phyloP scores from a whole-genome alignment of 2,329 filamentous ascomycete genomes.

The Colletotrichum abscissum region DNA sequence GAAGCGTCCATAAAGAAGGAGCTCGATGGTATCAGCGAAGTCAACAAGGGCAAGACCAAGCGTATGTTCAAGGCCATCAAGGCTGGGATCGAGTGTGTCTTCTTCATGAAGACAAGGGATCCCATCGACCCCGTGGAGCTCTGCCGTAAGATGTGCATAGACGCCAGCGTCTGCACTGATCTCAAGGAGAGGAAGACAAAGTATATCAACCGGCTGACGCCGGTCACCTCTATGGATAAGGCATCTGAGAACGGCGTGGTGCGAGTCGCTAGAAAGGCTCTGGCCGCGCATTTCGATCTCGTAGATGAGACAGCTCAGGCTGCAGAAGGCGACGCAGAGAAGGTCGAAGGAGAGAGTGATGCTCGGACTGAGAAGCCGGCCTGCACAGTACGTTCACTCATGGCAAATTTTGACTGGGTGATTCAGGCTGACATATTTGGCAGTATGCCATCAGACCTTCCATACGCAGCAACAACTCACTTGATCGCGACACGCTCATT shows the following conservation, averaged over 20 bases:
- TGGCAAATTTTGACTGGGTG: not conserved
- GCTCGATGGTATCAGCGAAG: constrained; percentile 66
- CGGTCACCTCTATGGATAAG: constrained; percentile 66
- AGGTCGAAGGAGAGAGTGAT: constrained; percentile 32
- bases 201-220: constrained; percentile 70
- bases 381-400: constrained; percentile 54
- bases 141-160: constrained; percentile 65
- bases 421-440: not conserved
- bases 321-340: constrained; percentile 37
- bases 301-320: constrained; percentile 37
- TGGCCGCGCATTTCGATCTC: constrained; percentile 71
- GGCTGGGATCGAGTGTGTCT: constrained; percentile 69
- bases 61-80: constrained; percentile 64
- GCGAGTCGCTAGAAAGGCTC: constrained; percentile 71
- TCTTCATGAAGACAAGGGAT: constrained; percentile 68
- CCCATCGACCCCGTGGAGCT: constrained; percentile 68
- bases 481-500: constrained; percentile 78
- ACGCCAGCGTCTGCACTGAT: constrained; percentile 58
- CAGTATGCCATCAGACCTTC: constrained; percentile 89
- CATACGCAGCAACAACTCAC: constrained; percentile 76
- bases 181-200: constrained; percentile 58
- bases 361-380: constrained; percentile 37
- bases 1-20: constrained; percentile 79
- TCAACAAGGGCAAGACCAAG: constrained; percentile 53
- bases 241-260: constrained; percentile 77